Evolutionary conservation across 345 rosid genomes (phyloP), one percentile per base, ranked within the genome.

Genomic region (Citrus maxima): DNA sequence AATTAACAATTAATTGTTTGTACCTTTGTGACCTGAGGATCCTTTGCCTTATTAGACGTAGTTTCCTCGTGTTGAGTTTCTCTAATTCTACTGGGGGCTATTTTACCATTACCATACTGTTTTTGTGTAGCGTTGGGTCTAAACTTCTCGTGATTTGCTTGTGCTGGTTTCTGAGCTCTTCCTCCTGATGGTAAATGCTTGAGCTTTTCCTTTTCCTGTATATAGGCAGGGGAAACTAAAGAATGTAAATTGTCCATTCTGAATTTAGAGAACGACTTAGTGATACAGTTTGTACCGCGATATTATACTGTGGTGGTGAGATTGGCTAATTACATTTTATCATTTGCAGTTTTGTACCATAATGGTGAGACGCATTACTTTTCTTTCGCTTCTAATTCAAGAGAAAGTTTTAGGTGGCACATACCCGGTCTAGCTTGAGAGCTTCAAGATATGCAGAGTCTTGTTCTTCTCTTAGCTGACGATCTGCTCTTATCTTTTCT

Each of bases 381-480:
- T 10, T 40, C 49, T 9, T 1, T 40, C 49, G 49, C 49, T 10
- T 40, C 49, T 40, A 10, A 12, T 42, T 42, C 51, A 10, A 42
- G 16, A 12, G 51, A 42, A 10, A 42, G 16, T 42, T 42, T 42
- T 42, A 10, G 4, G 51, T 12, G 51, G 56, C 18, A 79, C 80
- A 27, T 38, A 88, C 93, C 84, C 86, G 80, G 77, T 90, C 94
- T 24, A 78, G 85, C 70, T 74, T 77, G 35, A 91, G 81, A 73
- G 92, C 89, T 62, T 87, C 83, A 70, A 83, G 77, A 82, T 85
- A 89, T 55, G 92, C 89, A n/a, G 91, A 86, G 74, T 89, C 89
- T 78, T 89, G 91, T 67, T 91, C 90, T 83, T 85, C 84, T 78
- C 90, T 85, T 21, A 87, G 74, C 73, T n/a, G 78, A 28, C 87